Percentiles rank a stretch among this genome's conserved stretches.
phyloP scores from a whole-genome alignment of 2,329 filamentous ascomycete species.

The Pseudocercospora macadamiae region DNA sequence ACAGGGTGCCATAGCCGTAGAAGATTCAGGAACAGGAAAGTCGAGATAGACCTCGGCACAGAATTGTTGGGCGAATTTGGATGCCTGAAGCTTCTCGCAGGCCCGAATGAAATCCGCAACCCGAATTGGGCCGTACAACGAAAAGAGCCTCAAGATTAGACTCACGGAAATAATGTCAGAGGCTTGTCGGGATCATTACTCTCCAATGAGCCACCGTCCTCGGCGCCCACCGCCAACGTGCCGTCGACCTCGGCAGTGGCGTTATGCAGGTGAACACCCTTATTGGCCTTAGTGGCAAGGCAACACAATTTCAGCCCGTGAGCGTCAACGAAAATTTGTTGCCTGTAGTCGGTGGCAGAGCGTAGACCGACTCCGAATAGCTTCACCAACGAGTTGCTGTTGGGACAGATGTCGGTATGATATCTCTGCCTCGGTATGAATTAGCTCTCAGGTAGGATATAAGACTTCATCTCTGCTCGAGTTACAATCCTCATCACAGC shows the following conservation, averaged over 20 bases:
- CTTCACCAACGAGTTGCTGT: background rate
- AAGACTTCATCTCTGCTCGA: background rate
- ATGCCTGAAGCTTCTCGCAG: slow-evolving; percentile 6
- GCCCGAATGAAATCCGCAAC: slow-evolving; percentile 6
- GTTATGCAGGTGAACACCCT: slow-evolving; percentile 4
- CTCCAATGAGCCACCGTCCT: background rate
- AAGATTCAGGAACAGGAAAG: slow-evolving; percentile 3
- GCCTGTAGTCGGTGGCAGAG: slow-evolving; percentile 3
- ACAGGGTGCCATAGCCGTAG: background rate
- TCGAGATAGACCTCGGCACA: background rate
- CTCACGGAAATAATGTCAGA: slow-evolving; percentile 3
- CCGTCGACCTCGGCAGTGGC: slow-evolving; percentile 10
- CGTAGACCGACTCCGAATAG: background rate
- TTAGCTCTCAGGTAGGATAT: background rate
- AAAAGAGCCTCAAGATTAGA: slow-evolving; percentile 1
- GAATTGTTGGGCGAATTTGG: slow-evolving; percentile 2
- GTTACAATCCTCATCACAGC: background rate
- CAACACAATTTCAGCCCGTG: slow-evolving; percentile 7
- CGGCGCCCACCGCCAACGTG: background rate
- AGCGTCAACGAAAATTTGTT: slow-evolving; percentile 5
- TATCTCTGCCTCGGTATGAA: slow-evolving; percentile 1
- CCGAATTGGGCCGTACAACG: background rate
- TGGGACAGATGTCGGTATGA: slow-evolving; percentile 6
- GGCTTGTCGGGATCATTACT: background rate
- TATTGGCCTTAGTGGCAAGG: slow-evolving; percentile 3